Evolutionary conservation across 805 yeast species (phyloP).

Genomic region (Trichomonascus vanleenenianus): DNA sequence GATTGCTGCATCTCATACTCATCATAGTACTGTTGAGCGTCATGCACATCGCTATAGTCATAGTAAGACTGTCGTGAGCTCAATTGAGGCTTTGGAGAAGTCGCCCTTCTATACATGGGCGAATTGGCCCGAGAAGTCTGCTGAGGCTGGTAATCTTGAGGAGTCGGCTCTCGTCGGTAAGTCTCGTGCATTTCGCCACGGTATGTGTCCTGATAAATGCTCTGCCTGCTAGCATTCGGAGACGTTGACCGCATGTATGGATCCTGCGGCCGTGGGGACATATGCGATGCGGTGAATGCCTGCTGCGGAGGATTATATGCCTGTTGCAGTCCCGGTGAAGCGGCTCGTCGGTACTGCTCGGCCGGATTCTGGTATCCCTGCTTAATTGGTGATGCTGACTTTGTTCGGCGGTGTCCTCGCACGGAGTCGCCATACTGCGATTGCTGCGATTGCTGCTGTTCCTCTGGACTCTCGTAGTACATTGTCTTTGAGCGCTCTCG

Average conservation of each 20-base stretch:
- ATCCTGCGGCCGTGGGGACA: conserved; percentile 6
- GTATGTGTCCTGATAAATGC: neutral
- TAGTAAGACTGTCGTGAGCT: neutral
- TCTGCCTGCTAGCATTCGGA: conserved; percentile 10
- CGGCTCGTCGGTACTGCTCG: conserved; percentile 1
- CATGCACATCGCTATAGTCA: neutral
- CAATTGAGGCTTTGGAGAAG: conserved; percentile 2
- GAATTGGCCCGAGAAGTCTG: neutral
- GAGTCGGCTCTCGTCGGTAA: conserved; percentile 6
- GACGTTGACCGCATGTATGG: conserved; percentile 11
- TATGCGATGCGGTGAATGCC: neutral
- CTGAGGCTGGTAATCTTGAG: conserved; percentile 6
- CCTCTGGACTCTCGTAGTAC: conserved; percentile 6
- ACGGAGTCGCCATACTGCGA: conserved; percentile 1
- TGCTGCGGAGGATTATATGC: conserved; percentile 2
- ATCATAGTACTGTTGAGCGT: neutral
- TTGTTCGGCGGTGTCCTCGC: conserved; percentile 13
- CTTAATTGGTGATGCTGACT: conserved; percentile 15
- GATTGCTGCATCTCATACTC: conserved; percentile 8
- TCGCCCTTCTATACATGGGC: neutral
- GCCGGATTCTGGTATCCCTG: conserved; percentile 10
- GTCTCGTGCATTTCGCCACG: neutral
- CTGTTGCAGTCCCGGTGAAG: conserved; percentile 7
- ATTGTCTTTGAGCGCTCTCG: conserved; percentile 14
- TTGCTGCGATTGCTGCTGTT: conserved; percentile 9